phyloP scores from a whole-genome alignment of 768 basidiomycete species.

The Hemileccinum impolitum region DNA sequence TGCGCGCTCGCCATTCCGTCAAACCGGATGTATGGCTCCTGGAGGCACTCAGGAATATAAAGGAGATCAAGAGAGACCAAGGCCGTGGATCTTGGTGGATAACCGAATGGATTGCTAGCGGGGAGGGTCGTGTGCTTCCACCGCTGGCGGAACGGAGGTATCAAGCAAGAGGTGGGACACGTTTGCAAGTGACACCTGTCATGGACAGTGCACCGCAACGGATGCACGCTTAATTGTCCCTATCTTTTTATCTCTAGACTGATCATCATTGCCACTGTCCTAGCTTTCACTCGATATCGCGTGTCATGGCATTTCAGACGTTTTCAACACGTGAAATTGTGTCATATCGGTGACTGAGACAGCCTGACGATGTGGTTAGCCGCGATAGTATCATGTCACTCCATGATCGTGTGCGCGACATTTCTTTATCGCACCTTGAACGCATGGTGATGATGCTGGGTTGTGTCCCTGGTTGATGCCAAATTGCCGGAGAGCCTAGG shows the following conservation, averaged over 20 bases:
- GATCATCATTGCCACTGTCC: neutral
- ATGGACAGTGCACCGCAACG: neutral
- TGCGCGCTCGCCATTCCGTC: slow-evolving; percentile 23
- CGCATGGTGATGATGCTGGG: no score
- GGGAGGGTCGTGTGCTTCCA: slow-evolving; percentile 22
- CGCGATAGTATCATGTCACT: neutral
- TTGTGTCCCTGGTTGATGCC: no score
- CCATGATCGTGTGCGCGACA: neutral
- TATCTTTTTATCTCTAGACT: slow-evolving; percentile 3
- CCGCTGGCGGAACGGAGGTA: slow-evolving; percentile 15
- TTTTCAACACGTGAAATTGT: neutral
- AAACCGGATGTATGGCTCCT: slow-evolving; percentile 39
- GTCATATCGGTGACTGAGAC: slow-evolving; percentile 6
- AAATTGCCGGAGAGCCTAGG: no score
- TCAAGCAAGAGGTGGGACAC: slow-evolving; percentile 8
- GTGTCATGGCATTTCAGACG: neutral
- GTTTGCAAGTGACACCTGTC: slow-evolving; percentile 2
- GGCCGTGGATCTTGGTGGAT: slow-evolving; percentile 29
- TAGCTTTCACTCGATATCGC: neutral
- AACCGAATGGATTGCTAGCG: slow-evolving; percentile 24
- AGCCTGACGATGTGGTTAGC: neutral
- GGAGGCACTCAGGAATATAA: slow-evolving; percentile 36
- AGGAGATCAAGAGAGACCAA: slow-evolving; percentile 29
- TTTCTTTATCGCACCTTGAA: no score
- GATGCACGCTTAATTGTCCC: slow-evolving; percentile 4